Evolutionary conservation across 371 early-diverging fungal species (phyloP).

Genomic region (Zychaea mexicana): DNA sequence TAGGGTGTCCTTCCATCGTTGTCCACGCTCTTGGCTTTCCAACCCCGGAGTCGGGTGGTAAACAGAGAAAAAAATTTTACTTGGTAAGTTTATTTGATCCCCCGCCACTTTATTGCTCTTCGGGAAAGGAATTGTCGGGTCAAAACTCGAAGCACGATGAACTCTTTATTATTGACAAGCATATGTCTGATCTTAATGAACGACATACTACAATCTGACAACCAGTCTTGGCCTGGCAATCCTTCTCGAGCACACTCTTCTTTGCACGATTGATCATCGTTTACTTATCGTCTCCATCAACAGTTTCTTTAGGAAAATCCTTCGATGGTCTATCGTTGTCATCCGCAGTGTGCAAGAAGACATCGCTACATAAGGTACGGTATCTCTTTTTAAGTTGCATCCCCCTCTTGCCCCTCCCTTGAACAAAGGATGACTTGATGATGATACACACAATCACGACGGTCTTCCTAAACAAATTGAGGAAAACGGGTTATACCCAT

Average conservation of each 20-base stretch:
- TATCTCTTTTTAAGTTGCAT: too few relatives aligned
- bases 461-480: conserved; percentile 49
- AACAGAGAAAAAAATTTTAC: conserved; percentile 1
- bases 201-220: not conserved
- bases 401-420: not conserved
- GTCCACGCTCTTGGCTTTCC: not conserved
- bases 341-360: too few relatives aligned
- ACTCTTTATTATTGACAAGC: conserved; percentile 56
- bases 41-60: too few relatives aligned
- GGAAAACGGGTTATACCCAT: conserved; percentile 44
- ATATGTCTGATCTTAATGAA: conserved; percentile 59
- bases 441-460: conserved; percentile 38
- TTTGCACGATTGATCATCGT: too few relatives aligned
- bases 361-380: too few relatives aligned
- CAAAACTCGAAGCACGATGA: conserved; percentile 27
- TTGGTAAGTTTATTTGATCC: not conserved
- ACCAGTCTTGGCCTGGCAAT: conserved; percentile 23
- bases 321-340: too few relatives aligned
- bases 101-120: not conserved
- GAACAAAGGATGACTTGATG: not conserved
- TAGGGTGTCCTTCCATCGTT: not conserved
- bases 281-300: too few relatives aligned
- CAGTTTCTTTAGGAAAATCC: too few relatives aligned
- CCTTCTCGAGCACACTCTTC: conserved; percentile 32
- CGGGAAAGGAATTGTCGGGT: not conserved